These are phyloP conservation scores for Phytophthora nicotianae DNA, from an alignment of 352 stramenopile species.

Conservation along the genomic window DNA sequence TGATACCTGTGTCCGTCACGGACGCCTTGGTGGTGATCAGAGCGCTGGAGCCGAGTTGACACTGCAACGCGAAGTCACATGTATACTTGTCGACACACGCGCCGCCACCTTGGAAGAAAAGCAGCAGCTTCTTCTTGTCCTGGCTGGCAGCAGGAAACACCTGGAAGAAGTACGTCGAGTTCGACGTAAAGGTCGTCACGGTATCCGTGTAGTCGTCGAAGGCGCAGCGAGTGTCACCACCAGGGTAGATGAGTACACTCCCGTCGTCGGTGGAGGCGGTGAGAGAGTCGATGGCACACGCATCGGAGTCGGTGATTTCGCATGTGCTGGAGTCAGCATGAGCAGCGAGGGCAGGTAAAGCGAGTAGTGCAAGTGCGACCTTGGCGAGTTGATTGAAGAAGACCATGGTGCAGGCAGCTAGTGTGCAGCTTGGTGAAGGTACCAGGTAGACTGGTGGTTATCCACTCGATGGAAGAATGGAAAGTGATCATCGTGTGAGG, in stretches of 20 bases:
- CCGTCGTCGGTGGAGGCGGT: constrained; percentile 26
- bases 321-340: no score
- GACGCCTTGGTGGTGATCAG: constrained; percentile 46
- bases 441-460: no score
- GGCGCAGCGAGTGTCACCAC: constrained; percentile 48
- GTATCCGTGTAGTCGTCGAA: constrained; percentile 43
- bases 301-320: no score
- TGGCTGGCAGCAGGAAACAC: constrained; percentile 43
- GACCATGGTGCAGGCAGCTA: no score
- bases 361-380: no score
- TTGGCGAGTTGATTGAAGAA: no score
- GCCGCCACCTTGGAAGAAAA: constrained; percentile 63
- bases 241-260: constrained; percentile 49
- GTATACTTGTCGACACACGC: constrained; percentile 53
- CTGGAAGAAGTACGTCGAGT: constrained; percentile 57
- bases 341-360: no score
- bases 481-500: no score
- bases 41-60: constrained; percentile 30
- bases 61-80: constrained; percentile 59
- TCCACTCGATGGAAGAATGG: no score
- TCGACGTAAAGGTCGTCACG: constrained; percentile 33
- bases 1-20: constrained; percentile 45
- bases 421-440: no score
- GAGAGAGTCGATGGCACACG: constrained; percentile 30
- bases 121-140: constrained; percentile 59